Evolutionary conservation across 2,329 filamentous ascomycete genomes (phyloP).

Genomic region (Trichoderma brevicompactum): DNA sequence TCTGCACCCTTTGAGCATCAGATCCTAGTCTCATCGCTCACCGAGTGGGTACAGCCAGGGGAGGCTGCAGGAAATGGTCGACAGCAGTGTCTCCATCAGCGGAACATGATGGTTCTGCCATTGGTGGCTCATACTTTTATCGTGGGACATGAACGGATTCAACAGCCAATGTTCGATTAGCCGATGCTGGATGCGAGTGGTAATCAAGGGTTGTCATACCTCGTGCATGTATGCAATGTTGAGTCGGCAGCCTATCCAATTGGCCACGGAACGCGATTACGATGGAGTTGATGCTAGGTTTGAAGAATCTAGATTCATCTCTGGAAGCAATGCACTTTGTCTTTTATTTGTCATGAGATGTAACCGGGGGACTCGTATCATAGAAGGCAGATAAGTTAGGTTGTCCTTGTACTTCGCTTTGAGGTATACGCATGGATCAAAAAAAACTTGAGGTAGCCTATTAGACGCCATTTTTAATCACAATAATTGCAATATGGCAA

Average conservation of each 20-base stretch:
- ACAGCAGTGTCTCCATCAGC: slow-evolving; percentile 5
- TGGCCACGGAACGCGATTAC: background rate
- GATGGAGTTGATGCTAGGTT: background rate
- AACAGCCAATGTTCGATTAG: background rate
- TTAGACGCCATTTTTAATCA: too few relatives aligned
- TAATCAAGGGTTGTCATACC: background rate
- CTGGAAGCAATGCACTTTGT: background rate
- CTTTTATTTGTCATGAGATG: too few relatives aligned
- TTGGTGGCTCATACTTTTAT: background rate
- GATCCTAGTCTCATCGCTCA: slow-evolving; percentile 23
- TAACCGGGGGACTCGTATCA: too few relatives aligned
- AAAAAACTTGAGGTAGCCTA: too few relatives aligned
- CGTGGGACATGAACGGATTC: background rate
- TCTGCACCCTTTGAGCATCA: slow-evolving; percentile 15
- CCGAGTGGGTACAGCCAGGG: slow-evolving; percentile 22
- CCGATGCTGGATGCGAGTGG: background rate
- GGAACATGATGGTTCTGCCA: background rate
- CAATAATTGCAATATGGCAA: too few relatives aligned
- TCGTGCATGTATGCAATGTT: background rate
- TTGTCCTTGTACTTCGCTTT: too few relatives aligned
- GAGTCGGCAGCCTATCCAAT: background rate
- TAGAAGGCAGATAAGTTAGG: too few relatives aligned
- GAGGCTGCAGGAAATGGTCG: slow-evolving; percentile 12
- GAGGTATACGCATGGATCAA: too few relatives aligned
- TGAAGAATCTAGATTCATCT: background rate